Evolutionary conservation across 1,284 basidiomycete genomes (phyloP).

Genomic region (Boletus sp.): DNA sequence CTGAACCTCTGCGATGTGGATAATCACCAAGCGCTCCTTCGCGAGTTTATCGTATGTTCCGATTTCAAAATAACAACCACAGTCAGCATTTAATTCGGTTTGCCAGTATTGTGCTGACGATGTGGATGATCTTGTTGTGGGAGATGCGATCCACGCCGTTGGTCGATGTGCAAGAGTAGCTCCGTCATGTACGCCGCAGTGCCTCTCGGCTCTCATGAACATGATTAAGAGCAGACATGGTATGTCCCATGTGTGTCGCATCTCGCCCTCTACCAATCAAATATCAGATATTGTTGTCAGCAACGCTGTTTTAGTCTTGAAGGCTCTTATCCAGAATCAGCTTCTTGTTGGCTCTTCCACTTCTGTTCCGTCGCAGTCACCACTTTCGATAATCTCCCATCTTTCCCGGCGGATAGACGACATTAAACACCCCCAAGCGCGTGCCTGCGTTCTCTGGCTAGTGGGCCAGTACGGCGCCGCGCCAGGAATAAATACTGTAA

Average conservation of each 20-base stretch:
- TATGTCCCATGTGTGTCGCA: slow-evolving; percentile 27
- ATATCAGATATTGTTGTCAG: slow-evolving; percentile 51
- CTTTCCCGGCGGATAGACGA: slow-evolving; percentile 74
- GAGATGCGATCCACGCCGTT: slow-evolving; percentile 71
- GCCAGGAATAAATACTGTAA: slow-evolving; percentile 33
- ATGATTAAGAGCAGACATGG: slow-evolving; percentile 78
- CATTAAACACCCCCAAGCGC: slow-evolving; percentile 72
- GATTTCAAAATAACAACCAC: neutral
- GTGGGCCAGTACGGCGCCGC: slow-evolving; percentile 77
- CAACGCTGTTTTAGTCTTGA: slow-evolving; percentile 79
- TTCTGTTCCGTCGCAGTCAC: slow-evolving; percentile 39
- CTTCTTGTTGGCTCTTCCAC: slow-evolving; percentile 30
- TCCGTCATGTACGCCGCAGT: slow-evolving; percentile 65
- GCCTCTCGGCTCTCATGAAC: slow-evolving; percentile 68
- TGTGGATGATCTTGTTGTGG: slow-evolving; percentile 64
- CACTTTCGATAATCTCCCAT: slow-evolving; percentile 66
- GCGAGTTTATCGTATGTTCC: slow-evolving; percentile 74
- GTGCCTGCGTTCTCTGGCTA: slow-evolving; percentile 86
- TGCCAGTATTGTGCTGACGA: slow-evolving; percentile 74
- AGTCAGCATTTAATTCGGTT: neutral
- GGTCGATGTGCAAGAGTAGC: slow-evolving; percentile 69
- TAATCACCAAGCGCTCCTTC: slow-evolving; percentile 66
- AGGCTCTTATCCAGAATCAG: slow-evolving; percentile 73
- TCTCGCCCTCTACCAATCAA: slow-evolving; percentile 3
- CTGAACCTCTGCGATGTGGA: slow-evolving; percentile 59